Conservation (phyloP, 192 early-diverging fungal genomes). For the Coemansia sp. region DNA sequence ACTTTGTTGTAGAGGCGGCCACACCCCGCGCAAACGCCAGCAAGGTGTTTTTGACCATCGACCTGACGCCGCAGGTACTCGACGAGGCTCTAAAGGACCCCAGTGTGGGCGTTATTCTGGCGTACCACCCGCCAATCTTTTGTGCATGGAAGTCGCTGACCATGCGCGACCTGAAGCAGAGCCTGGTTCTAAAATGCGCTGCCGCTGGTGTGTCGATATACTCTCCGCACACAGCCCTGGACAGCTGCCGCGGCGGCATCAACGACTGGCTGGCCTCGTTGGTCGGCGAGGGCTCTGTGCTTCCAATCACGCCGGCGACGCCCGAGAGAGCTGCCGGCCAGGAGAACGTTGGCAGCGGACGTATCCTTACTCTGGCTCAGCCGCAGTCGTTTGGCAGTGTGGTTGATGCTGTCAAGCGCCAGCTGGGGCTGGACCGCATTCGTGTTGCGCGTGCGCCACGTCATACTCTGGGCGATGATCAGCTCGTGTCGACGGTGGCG, state of each 20-base stretch:
- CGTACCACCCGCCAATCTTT: constrained; percentile 96
- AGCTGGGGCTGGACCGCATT: constrained; percentile 66
- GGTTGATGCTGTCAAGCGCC: constrained; percentile 32
- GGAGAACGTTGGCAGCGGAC: constrained; percentile 36
- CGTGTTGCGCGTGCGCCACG: constrained; percentile 67
- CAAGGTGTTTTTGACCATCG: constrained; percentile 88
- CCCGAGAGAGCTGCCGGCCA: constrained; percentile 31
- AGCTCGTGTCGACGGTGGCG: constrained; percentile 69
- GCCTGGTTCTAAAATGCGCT: constrained; percentile 74
- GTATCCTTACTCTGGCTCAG: constrained; percentile 24
- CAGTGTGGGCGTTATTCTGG: constrained; percentile 78
- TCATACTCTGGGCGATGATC: constrained; percentile 26
- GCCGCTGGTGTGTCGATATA: constrained; percentile 85
- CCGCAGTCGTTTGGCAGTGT: constrained; percentile 25
- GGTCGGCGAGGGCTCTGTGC: constrained; percentile 20
- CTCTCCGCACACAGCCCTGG: constrained; percentile 88
- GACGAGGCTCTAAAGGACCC: constrained; percentile 75
- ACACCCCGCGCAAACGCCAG: constrained; percentile 66
- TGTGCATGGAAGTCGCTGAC: constrained; percentile 72
- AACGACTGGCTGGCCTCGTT: constrained; percentile 90
- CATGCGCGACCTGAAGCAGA: constrained; percentile 73
- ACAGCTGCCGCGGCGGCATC: constrained; percentile 71
- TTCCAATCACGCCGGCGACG: constrained; percentile 42
- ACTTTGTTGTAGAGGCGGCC: constrained; percentile 66
- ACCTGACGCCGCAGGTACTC: constrained; percentile 75